These are phyloP conservation scores for Aspergillus thermomutatus DNA, from an alignment of 2,329 filamentous ascomycete species.

Conservation along the genomic window DNA sequence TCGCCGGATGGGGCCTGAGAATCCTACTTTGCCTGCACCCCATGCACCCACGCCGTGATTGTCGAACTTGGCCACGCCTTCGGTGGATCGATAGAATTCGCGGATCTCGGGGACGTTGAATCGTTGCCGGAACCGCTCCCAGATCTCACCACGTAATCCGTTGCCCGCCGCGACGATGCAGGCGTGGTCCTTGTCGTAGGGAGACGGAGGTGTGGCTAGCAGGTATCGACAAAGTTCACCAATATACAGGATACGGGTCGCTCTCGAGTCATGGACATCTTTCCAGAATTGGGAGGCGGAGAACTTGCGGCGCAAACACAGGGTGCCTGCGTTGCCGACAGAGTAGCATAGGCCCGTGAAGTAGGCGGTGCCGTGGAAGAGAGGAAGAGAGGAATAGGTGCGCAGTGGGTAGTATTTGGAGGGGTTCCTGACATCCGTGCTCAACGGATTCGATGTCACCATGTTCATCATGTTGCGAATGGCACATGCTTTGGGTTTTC, in stretches of 20 bases:
- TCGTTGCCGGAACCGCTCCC: slow-evolving; percentile 45
- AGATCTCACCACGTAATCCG: slow-evolving; percentile 47
- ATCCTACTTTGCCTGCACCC: slow-evolving; percentile 45
- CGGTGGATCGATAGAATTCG: slow-evolving; percentile 49
- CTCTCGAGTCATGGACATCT: slow-evolving; percentile 41
- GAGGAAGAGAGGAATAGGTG: slow-evolving; percentile 46
- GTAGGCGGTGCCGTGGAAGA: slow-evolving; percentile 50
- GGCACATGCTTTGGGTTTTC: slow-evolving; percentile 46
- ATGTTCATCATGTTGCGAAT: slow-evolving; percentile 39
- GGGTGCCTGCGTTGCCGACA: slow-evolving; percentile 39
- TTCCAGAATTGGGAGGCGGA: slow-evolving; percentile 46
- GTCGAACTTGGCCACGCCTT: slow-evolving; percentile 46
- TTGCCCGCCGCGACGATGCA: slow-evolving; percentile 48
- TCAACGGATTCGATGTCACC: slow-evolving; percentile 35
- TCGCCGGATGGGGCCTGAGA: slow-evolving; percentile 40
- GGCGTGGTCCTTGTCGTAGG: slow-evolving; percentile 44
- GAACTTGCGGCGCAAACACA: slow-evolving; percentile 47
- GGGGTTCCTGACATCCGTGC: slow-evolving; percentile 34
- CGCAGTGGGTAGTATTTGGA: slow-evolving; percentile 45
- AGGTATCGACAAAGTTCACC: slow-evolving; percentile 51
- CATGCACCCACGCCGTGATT: slow-evolving; percentile 41
- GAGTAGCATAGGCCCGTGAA: slow-evolving; percentile 44
- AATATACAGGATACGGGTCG: slow-evolving; percentile 46
- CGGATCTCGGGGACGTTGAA: slow-evolving; percentile 46
- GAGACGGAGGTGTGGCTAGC: slow-evolving; percentile 42